These are phyloP conservation scores for Micromonas pusilla DNA, from an alignment of 139 green algal species.

Conservation along the genomic window DNA sequence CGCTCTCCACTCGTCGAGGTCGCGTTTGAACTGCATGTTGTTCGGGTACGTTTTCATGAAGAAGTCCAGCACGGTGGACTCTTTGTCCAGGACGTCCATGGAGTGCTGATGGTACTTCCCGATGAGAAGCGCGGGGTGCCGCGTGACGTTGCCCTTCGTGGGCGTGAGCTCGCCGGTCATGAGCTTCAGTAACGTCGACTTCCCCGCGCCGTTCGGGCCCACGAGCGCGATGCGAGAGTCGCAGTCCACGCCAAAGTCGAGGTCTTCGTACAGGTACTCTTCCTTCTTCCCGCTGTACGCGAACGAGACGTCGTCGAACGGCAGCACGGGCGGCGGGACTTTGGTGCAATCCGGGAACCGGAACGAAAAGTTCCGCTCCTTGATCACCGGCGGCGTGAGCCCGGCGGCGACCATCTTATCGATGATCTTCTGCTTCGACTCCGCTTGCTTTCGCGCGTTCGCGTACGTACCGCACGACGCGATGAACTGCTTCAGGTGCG, in stretches of 20 bases:
- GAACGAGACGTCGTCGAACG: constrained; percentile 43
- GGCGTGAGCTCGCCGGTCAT: constrained; percentile 86
- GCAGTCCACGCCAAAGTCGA: constrained; percentile 90
- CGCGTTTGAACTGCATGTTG: constrained; percentile 43
- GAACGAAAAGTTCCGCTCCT: constrained; percentile 70
- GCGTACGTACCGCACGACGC: constrained; percentile 39
- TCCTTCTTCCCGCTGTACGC: constrained; percentile 37
- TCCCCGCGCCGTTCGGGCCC: constrained; percentile 81
- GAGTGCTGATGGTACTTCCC: constrained; percentile 71
- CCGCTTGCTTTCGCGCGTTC: constrained; percentile 57
- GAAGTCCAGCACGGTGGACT: constrained; percentile 50
- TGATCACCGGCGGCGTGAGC: constrained; percentile 71
- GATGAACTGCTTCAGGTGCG: constrained; percentile 61
- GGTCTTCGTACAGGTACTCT: constrained; percentile 62
- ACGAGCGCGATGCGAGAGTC: constrained; percentile 91
- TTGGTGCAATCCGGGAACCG: constrained; percentile 82
- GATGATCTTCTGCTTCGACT: constrained; percentile 92
- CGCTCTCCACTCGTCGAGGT: constrained; percentile 55
- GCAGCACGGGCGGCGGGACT: constrained; percentile 84
- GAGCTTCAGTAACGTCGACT: constrained; percentile 96
- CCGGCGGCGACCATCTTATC: constrained; percentile 87
- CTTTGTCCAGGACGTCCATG: constrained; percentile 34
- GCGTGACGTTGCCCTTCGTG: constrained; percentile 80
- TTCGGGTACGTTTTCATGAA: constrained; percentile 49
- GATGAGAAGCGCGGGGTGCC: constrained; percentile 91